Evolutionary conservation across 1,284 basidiomycete species (phyloP).

Genomic region (Rhodotorula sp.): DNA sequence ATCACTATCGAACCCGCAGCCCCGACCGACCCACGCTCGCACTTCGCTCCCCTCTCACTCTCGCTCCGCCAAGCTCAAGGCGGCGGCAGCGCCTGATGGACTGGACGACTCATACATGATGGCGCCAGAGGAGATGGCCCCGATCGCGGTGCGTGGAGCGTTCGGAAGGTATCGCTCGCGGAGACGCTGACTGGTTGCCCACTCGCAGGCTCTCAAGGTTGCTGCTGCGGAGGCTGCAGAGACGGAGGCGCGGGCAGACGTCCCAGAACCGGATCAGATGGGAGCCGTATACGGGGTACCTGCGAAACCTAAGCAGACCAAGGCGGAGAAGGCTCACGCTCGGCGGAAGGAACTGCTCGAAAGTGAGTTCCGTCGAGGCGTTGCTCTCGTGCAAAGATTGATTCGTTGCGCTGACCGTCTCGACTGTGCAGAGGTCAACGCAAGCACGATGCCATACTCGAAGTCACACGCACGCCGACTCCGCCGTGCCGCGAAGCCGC

Average conservation of each 20-base stretch:
- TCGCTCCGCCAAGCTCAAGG: conserved; percentile 5
- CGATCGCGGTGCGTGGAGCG: conserved; percentile 9
- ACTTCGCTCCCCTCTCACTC: conserved; percentile 35
- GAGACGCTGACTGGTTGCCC: background rate
- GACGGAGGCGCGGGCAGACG: background rate
- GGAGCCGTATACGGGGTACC: background rate
- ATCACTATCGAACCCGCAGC: background rate
- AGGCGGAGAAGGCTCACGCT: conserved; percentile 66
- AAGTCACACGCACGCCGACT: conserved; percentile 69
- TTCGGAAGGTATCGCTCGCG: background rate
- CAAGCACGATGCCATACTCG: conserved; percentile 62
- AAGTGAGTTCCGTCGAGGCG: conserved; percentile 51
- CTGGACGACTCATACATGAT: conserved; percentile 27
- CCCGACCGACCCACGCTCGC: conserved; percentile 23
- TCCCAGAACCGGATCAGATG: background rate
- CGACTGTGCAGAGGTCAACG: conserved; percentile 57
- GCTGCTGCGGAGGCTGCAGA: background rate
- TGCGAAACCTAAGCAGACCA: conserved; percentile 50
- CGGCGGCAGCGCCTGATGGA: conserved; percentile 14
- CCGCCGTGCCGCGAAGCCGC: conserved; percentile 68
- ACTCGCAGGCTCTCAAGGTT: conserved; percentile 10
- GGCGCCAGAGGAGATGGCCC: conserved; percentile 17
- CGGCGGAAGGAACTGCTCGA: conserved; percentile 68
- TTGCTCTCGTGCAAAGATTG: conserved; percentile 35
- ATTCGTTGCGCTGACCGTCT: background rate